These are phyloP conservation scores for Basidiobolus meristosporus DNA, from an alignment of 371 early-diverging fungal species.

Conservation along the genomic window DNA sequence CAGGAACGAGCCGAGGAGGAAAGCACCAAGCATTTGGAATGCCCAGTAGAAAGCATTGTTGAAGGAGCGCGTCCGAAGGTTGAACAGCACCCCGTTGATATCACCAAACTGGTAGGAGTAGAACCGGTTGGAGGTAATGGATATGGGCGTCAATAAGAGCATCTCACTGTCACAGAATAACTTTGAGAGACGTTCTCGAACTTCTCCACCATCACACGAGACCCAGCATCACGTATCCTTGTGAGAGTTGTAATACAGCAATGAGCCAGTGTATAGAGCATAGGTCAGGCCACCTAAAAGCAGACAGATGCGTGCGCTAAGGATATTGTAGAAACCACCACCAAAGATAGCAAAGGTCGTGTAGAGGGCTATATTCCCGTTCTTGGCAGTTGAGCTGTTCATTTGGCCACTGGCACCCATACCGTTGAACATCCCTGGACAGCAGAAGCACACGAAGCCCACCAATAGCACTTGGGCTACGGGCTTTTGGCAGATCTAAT, in stretches of 20 bases:
- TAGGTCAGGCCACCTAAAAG: constrained; percentile 64
- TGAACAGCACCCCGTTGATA: constrained; percentile 29
- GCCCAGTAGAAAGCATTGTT: constrained; percentile 53
- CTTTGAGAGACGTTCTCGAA: constrained; percentile 26
- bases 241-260: constrained; percentile 17
- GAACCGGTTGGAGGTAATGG: no score
- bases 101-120: no score
- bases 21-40: constrained; percentile 39
- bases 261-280: constrained; percentile 42
- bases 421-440: no score
- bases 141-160: constrained; percentile 38
- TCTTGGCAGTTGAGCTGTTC: no score
- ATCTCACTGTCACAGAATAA: constrained; percentile 47
- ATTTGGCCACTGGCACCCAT: no score
- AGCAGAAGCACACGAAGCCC: no score
- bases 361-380: no score
- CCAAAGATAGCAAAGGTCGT: no score
- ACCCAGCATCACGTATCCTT: constrained; percentile 34
- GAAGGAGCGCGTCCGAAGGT: constrained; percentile 31
- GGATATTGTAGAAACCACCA: no score
- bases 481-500: no score
- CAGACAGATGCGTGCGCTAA: no score
- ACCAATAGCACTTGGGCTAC: no score
- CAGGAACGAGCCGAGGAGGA: constrained; percentile 24
- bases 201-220: constrained; percentile 21